Base-by-base conservation (phyloP, 2,329 filamentous ascomycete genomes). In the Penicillium vulpinum region DNA sequence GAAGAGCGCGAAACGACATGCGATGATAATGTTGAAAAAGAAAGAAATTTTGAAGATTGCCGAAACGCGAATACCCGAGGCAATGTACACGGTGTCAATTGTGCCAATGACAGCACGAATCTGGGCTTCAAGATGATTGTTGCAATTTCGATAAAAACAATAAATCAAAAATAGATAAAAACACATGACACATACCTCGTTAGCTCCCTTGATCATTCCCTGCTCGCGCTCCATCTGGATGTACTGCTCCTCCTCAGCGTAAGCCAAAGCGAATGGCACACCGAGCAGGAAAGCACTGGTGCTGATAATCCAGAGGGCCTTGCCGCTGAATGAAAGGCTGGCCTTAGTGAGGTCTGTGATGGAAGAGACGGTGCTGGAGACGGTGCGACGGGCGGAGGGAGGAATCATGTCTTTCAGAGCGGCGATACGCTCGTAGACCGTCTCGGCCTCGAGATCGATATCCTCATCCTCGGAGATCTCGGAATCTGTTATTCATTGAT, bases 171-270 rank as follows among this genome's bases (percentile, higher is more conserved):
- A 33, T 10, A 44, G 39, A 39, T 36, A 41, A 45, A 31, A 21
- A 39, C 26, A 48, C 53, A 38, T 2, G 26, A 46, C 58, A 77
- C 80, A 68, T 70, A 88, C 85, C 81, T 96, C 91, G 72, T 89
- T 88, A 62, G 91, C 91, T 71, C 89, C 86, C 84, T 96, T 91
- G 76, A 94, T 89, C 91, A 96, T 94, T 77, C 89, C 88, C 85
- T 92, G 92, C 81, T 97, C 93, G 77, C 92, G 87, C 86, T 99
- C 94, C 91, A 97, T 95, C 81, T 96, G 93, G 64, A 93, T 83
- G 75, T 96, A 87, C 81, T 96, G 91, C 83, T 97, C 92, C 82
- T 99, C 94, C 82, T 99, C 94, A 62, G 89, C 88, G 74, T 92
- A 93, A 57, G 92, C 93, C 66, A 99, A 82, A 57, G 92, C 92